Base-by-base conservation (phyloP, 2,329 filamentous ascomycete genomes). In the Didymella keratinophila region DNA sequence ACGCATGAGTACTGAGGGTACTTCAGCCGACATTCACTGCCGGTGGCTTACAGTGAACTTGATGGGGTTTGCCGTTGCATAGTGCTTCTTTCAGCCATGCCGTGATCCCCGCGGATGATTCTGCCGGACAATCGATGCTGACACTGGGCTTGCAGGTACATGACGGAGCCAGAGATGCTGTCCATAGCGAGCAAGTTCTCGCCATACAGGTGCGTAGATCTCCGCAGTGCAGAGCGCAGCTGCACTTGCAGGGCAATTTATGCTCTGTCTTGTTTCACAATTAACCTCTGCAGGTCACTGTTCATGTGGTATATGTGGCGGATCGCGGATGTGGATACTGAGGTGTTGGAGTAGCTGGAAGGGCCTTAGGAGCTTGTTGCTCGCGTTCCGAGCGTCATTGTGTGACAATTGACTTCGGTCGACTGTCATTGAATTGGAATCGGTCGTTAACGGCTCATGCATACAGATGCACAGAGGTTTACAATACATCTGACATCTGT, bases 251-350 rank as follows among this genome's bases (percentile, higher is more conserved):
- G 23, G 23, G 25, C n/a, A 34, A 25, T 25, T 41, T 39, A 39
- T 32, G 12, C 39, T 49, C 11, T 43, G n/a, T 14, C 21, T 12
- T 34, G 37, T 53, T 36, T 56, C 57, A 55, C 46, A 41, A 32
- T 57, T 62, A 47, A 52, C 9, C 7, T 34, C 21, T 27, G 27
- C 51, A 89, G 93, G 72, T 95, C 89, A 69, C 75, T 97, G 42
- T 97, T 97, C 71, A 97, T 97, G 93, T 97, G 93, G 93, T 96
- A 96, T 75, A 96, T 97, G 91, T 97, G 94, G 93, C 83, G 89
- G 58, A 87, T 94, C 11, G 90, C 89, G 73, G 87, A 92, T 72
- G 92, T 92, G 4, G 90, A 96, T 76, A 79, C 93, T 21, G 78
- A 79, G 25, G 83, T 83, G 42, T 70, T 87, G 66, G 66, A 74